phyloP scores from a whole-genome alignment of 768 basidiomycete genomes.

The Kwoniella shandongensis region DNA sequence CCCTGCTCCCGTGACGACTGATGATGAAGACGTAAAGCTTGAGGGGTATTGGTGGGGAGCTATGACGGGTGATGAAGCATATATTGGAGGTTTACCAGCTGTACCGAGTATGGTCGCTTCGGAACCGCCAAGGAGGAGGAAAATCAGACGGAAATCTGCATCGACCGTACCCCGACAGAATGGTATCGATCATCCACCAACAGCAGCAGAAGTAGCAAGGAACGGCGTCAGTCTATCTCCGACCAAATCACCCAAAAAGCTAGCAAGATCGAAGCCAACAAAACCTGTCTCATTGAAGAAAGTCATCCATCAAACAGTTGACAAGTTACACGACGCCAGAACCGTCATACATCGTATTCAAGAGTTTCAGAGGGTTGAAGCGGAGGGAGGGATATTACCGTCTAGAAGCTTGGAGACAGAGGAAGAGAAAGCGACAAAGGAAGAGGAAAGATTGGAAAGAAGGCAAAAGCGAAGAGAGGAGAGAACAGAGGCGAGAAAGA shows the following conservation, averaged over 20 bases:
- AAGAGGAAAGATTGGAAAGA: conserved; percentile 53
- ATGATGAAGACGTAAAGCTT: conserved; percentile 32
- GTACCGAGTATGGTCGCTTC: conserved; percentile 26
- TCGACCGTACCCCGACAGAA: conserved; percentile 1
- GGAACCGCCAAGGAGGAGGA: background rate
- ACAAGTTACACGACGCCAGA: conserved; percentile 29
- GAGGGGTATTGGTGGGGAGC: conserved; percentile 43
- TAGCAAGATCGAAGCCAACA: conserved; percentile 6
- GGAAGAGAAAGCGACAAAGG: conserved; percentile 69
- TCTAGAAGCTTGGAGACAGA: conserved; percentile 57
- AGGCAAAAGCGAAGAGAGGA: conserved; percentile 28
- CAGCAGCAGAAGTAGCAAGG: too few relatives aligned
- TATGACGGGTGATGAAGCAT: conserved; percentile 33
- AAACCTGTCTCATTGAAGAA: conserved; percentile 25
- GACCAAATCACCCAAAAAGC: background rate
- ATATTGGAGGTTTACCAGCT: conserved; percentile 30
- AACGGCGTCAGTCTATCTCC: background rate
- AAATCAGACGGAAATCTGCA: background rate
- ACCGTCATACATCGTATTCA: conserved; percentile 29
- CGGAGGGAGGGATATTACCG: conserved; percentile 37
- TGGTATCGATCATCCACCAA: conserved; percentile 5
- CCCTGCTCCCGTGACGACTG: conserved; percentile 16
- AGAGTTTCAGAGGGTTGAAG: conserved; percentile 41
- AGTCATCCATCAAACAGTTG: conserved; percentile 29
- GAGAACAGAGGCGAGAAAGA: conserved; percentile 18